Evolutionary conservation across 495 filamentous ascomycete genomes (phyloP).

Genomic region (Aspergillus mulundensis): DNA sequence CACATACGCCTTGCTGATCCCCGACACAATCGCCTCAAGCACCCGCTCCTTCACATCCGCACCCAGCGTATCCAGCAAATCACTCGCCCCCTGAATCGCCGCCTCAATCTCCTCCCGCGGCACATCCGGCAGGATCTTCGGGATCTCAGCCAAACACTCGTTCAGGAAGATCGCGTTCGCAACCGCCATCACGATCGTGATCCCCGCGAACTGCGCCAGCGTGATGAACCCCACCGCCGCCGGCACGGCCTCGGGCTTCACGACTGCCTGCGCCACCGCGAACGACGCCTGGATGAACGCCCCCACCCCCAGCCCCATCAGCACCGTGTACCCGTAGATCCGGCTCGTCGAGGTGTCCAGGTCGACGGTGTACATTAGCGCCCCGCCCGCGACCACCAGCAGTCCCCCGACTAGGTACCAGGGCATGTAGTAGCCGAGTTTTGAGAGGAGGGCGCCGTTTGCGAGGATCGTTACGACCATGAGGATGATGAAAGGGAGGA

Average conservation of each 20-base stretch:
- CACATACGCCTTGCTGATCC: not conserved
- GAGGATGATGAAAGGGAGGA: conserved; percentile 23
- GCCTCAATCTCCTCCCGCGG: not conserved
- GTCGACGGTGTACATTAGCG: not conserved
- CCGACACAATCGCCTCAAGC: not conserved
- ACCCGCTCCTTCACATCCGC: not conserved
- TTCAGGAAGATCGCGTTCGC: not conserved
- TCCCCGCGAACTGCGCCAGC: not conserved
- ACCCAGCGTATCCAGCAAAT: not conserved
- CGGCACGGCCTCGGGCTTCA: not conserved
- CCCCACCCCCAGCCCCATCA: not conserved
- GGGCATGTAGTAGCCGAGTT: conserved; percentile 50
- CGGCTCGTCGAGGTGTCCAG: not conserved
- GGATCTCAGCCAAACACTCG: not conserved
- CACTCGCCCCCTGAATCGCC: not conserved
- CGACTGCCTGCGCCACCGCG: not conserved
- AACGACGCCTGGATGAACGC: not conserved
- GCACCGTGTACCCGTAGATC: not conserved
- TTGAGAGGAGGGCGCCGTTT: conserved; percentile 45
- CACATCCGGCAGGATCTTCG: not conserved
- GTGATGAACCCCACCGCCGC: not conserved
- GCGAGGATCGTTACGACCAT: conserved; percentile 33
- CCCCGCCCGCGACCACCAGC: conserved; percentile 42
- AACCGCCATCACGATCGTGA: not conserved
- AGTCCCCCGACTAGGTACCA: conserved; percentile 49